These are phyloP conservation scores for Eucalyptus brandiana DNA, from an alignment of 345 rosid species.

Conservation along the genomic window DNA sequence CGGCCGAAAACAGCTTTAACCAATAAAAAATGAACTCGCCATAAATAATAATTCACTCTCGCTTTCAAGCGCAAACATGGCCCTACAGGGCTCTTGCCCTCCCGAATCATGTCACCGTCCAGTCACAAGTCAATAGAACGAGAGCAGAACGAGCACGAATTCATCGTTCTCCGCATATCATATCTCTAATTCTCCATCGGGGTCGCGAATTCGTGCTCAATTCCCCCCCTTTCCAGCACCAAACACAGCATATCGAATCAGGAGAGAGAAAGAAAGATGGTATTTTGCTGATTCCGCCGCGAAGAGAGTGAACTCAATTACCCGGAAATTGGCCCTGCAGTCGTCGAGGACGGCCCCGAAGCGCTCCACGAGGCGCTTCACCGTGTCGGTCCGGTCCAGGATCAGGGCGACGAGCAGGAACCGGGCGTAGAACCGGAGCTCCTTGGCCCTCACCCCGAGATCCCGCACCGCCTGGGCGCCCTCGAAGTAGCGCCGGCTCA, in stretches of 20 bases:
- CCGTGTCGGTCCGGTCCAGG: constrained; percentile 53
- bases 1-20: background rate
- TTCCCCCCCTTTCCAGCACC: background rate
- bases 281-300: background rate
- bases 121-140: background rate
- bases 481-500: constrained; percentile 69
- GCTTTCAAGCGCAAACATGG: background rate
- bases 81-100: background rate
- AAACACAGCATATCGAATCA: background rate
- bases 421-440: constrained; percentile 82
- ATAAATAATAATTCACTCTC: background rate
- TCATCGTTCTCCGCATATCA: background rate
- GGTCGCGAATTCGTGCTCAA: background rate
- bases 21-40: background rate
- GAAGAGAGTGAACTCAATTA: background rate
- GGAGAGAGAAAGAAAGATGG: background rate
- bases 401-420: constrained; percentile 76
- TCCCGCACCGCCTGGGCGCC: constrained; percentile 42
- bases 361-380: constrained; percentile 30
- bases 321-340: constrained; percentile 63
- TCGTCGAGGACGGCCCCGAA: constrained; percentile 57
- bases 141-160: background rate
- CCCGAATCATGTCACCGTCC: background rate
- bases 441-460: constrained; percentile 70
- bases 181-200: background rate